Evolutionary conservation across 768 basidiomycete species (phyloP).

Genomic region (Rhodotorula toruloides): DNA sequence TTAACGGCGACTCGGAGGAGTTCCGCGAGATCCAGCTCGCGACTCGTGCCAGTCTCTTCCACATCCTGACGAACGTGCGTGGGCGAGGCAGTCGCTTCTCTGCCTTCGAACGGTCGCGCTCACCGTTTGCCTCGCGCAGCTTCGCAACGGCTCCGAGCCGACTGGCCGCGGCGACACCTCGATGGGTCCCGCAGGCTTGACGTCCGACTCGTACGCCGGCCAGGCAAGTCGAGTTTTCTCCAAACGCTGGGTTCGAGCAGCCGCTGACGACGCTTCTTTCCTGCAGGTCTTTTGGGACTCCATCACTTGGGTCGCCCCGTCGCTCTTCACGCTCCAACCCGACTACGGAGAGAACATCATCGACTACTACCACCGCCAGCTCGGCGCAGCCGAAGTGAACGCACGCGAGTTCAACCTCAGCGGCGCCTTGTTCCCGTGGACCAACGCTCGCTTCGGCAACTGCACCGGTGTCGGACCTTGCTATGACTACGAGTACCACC

Average conservation of each 20-base stretch:
- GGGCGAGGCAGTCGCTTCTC: too few species aligned
- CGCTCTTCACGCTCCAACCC: neutral
- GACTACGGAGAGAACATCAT: constrained; percentile 6
- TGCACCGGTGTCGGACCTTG: constrained; percentile 25
- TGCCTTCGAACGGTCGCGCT: neutral
- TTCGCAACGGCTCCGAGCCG: constrained; percentile 25
- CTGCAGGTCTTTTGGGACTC: constrained; percentile 31
- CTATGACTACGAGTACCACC: constrained; percentile 29
- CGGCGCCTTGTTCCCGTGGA: constrained; percentile 34
- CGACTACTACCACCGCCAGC: constrained; percentile 34
- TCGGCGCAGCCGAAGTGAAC: constrained; percentile 30
- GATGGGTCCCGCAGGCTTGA: constrained; percentile 37
- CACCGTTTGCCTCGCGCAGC: neutral
- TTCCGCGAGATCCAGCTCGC: constrained; percentile 29
- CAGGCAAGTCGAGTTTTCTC: neutral
- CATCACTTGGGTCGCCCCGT: neutral
- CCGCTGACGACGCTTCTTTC: too few species aligned
- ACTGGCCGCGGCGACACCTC: constrained; percentile 31
- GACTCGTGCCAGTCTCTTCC: constrained; percentile 30
- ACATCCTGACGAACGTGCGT: constrained; percentile 31
- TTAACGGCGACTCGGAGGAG: constrained; percentile 21
- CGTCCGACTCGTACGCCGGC: constrained; percentile 32
- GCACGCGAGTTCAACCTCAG: constrained; percentile 9
- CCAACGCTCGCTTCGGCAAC: constrained; percentile 24
- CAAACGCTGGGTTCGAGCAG: too few species aligned